These are phyloP conservation scores for Pythium aphanidermatum DNA, from an alignment of 352 stramenopile species.

Conservation along the genomic window DNA sequence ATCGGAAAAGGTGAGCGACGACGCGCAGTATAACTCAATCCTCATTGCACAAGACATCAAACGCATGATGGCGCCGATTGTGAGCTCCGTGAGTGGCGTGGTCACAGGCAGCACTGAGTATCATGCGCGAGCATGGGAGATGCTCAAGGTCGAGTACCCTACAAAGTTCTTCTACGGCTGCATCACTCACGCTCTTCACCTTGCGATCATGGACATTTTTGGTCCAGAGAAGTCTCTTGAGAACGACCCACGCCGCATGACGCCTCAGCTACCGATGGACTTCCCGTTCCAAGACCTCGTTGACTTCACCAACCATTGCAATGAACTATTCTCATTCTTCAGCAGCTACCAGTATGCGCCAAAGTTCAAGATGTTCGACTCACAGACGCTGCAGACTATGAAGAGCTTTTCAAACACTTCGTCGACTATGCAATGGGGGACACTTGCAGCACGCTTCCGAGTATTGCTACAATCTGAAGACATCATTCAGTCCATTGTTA, in stretches of 20 bases:
- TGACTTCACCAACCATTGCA: conserved; percentile 67
- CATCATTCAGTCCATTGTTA: conserved; percentile 69
- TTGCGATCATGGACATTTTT: conserved; percentile 83
- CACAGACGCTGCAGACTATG: conserved; percentile 67
- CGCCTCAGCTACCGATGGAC: conserved; percentile 58
- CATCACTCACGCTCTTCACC: conserved; percentile 71
- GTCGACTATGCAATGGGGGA: conserved; percentile 59
- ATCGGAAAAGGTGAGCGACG: conserved; percentile 57
- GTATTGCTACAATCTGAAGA: conserved; percentile 63
- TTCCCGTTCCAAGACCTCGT: conserved; percentile 80
- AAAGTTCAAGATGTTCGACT: conserved; percentile 74
- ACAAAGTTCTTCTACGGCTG: conserved; percentile 87
- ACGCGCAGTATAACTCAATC: conserved; percentile 70
- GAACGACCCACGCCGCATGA: conserved; percentile 58
- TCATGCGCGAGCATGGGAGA: conserved; percentile 71
- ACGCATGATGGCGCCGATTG: conserved; percentile 70
- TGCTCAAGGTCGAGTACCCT: conserved; percentile 77
- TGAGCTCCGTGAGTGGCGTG: conserved; percentile 61
- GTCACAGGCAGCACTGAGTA: conserved; percentile 73
- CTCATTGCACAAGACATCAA: conserved; percentile 82
- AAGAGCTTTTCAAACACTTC: conserved; percentile 65
- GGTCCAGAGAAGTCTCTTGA: conserved; percentile 60
- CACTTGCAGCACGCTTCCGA: conserved; percentile 59
- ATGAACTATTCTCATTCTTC: conserved; percentile 73
- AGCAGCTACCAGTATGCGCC: conserved; percentile 71